Conservation (phyloP, 202 grass and related monocot species). For the Zizania palustris region DNA sequence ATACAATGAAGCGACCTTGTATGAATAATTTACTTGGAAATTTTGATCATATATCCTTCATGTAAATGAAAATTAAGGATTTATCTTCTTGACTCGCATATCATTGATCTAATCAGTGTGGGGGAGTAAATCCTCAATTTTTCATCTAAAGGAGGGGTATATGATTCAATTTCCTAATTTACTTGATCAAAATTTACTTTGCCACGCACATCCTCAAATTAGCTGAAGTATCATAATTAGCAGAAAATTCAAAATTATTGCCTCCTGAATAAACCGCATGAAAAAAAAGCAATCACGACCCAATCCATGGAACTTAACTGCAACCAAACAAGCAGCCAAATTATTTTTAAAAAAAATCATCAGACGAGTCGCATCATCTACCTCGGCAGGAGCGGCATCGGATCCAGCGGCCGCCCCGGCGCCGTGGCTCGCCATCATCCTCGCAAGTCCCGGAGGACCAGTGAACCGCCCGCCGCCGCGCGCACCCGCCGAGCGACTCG, state of each 20-base stretch:
- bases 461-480: constrained; percentile 9
- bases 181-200: neutral
- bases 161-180: no score
- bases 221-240: neutral
- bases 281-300: neutral
- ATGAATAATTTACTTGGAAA: neutral
- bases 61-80: no score
- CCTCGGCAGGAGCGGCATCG: constrained; percentile 49
- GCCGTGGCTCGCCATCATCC: constrained; percentile 59
- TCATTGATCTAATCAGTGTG: no score
- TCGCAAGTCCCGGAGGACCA: constrained; percentile 11
- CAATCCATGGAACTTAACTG: constrained; percentile 17
- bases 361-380: constrained; percentile 9
- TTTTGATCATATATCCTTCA: no score
- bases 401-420: constrained; percentile 51
- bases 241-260: neutral
- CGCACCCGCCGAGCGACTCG: constrained; percentile 7
- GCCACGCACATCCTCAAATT: neutral
- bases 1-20: neutral
- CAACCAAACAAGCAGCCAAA: constrained; percentile 15
- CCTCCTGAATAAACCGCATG: neutral
- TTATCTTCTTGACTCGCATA: no score
- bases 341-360: neutral
- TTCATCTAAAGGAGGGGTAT: no score
- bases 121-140: no score